Evolutionary conservation across 1,284 basidiomycete species (phyloP).

Genomic region (Cryptococcus depauperatus): DNA sequence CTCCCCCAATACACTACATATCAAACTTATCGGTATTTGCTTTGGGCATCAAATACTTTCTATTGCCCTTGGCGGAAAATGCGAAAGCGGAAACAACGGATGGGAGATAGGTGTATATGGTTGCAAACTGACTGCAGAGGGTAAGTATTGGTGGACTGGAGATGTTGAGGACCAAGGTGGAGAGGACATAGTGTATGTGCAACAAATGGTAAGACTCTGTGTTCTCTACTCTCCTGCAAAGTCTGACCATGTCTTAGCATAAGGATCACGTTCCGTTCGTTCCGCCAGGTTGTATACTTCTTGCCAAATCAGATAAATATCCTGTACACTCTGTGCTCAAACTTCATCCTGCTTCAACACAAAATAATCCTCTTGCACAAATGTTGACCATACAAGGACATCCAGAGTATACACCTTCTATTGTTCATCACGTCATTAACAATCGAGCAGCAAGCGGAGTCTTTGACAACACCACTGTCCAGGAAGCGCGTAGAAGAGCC

Average conservation of each 20-base stretch:
- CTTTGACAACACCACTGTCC: constrained; percentile 39
- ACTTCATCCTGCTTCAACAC: constrained; percentile 40
- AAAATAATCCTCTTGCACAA: constrained; percentile 34
- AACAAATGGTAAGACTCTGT: constrained; percentile 45
- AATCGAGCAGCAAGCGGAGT: constrained; percentile 43
- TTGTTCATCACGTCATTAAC: constrained; percentile 48
- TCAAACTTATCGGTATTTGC: constrained; percentile 46
- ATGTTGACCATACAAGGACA: constrained; percentile 49
- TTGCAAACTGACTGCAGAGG: constrained; percentile 44
- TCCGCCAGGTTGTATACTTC: constrained; percentile 45
- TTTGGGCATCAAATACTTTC: constrained; percentile 52
- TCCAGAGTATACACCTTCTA: constrained; percentile 49
- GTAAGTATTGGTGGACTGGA: constrained; percentile 41
- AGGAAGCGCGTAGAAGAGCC: constrained; percentile 43
- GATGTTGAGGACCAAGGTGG: constrained; percentile 35
- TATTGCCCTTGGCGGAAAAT: constrained; percentile 47
- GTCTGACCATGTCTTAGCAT: constrained; percentile 38
- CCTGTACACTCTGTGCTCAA: constrained; percentile 48
- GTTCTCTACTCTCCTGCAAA: background rate
- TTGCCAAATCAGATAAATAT: constrained; percentile 45
- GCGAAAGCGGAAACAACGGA: constrained; percentile 45
- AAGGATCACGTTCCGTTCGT: constrained; percentile 47
- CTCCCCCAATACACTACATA: constrained; percentile 20
- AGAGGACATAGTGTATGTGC: constrained; percentile 42
- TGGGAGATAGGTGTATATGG: constrained; percentile 50